Conservation (phyloP, 345 rosid species). For the Eutrema yunnanense region DNA sequence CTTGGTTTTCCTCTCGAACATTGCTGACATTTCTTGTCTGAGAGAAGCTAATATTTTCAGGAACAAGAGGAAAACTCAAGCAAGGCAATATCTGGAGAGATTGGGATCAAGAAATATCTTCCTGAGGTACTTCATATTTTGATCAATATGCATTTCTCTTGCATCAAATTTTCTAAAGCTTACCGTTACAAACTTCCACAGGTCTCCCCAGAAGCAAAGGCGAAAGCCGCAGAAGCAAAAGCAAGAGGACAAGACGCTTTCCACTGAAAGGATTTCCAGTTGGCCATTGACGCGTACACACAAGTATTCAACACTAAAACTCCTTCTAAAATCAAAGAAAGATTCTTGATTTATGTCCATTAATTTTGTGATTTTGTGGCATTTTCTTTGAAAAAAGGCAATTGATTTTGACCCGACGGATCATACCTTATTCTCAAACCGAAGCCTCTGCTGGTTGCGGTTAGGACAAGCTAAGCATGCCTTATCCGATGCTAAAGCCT, state of each 20-base stretch:
- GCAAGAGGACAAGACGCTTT: constrained; percentile 83
- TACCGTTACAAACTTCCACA: constrained; percentile 11
- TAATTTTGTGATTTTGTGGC: not conserved
- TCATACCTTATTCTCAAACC: constrained; percentile 58
- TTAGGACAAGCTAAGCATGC: constrained; percentile 78
- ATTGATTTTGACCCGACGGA: constrained; percentile 79
- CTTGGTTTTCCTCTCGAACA: not conserved
- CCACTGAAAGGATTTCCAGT: constrained; percentile 48
- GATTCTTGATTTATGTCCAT: not conserved
- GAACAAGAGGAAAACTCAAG: constrained; percentile 34
- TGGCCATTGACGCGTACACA: constrained; percentile 73
- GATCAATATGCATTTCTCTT: not conserved
- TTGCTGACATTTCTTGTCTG: not conserved
- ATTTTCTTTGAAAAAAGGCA: constrained; percentile 47
- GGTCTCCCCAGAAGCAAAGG: constrained; percentile 76
- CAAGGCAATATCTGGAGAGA: constrained; percentile 29
- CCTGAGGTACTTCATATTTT: constrained; percentile 44
- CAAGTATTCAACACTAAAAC: constrained; percentile 44
- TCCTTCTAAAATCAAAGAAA: not conserved
- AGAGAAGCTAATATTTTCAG: constrained; percentile 30
- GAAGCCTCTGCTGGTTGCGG: constrained; percentile 87
- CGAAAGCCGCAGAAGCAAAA: constrained; percentile 86
- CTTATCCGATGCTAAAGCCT: constrained; percentile 67
- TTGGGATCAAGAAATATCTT: constrained; percentile 36
- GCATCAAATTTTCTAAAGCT: not conserved